phyloP scores from a whole-genome alignment of 148 eudicot species.

The Rhododendron williamsianum region DNA sequence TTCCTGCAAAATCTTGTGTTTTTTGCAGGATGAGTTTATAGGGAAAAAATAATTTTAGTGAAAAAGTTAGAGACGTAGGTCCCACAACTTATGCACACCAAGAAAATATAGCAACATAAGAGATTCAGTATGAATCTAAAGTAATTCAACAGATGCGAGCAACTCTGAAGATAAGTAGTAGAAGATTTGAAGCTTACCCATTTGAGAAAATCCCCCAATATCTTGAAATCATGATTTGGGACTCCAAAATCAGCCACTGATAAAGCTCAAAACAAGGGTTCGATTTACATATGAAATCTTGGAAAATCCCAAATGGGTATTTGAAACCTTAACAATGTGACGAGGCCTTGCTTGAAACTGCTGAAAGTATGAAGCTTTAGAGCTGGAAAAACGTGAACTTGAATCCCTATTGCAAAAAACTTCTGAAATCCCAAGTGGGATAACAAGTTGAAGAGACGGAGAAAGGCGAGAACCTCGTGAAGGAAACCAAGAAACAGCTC shows the following conservation, averaged over 20 bases:
- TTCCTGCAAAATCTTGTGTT: background rate
- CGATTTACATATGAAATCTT: background rate
- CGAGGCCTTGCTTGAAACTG: slow-evolving; percentile 10
- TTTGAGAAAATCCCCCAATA: background rate
- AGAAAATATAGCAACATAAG: background rate
- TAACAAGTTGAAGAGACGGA: background rate
- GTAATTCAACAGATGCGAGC: background rate
- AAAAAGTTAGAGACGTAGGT: background rate
- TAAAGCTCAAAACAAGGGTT: background rate
- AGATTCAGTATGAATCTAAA: background rate
- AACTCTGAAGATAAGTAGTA: background rate
- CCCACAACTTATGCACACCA: background rate
- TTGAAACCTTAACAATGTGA: background rate
- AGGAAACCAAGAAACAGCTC: background rate
- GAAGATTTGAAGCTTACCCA: slow-evolving; percentile 1
- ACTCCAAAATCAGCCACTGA: slow-evolving; percentile 4
- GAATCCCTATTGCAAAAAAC: slow-evolving; percentile 11
- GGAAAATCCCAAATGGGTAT: background rate
- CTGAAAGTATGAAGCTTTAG: slow-evolving; percentile 18
- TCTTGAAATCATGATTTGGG: background rate
- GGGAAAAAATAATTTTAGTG: too few species aligned
- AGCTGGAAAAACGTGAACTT: slow-evolving; percentile 31
- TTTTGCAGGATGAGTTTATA: background rate
- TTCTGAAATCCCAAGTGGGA: background rate
- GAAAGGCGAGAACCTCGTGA: slow-evolving; percentile 16